A percentile compares a stretch with the other conserved stretches of the same genome.
Evolutionary conservation across 192 early-diverging fungal species (phyloP).

Genomic region (Umbelopsis vinacea): DNA sequence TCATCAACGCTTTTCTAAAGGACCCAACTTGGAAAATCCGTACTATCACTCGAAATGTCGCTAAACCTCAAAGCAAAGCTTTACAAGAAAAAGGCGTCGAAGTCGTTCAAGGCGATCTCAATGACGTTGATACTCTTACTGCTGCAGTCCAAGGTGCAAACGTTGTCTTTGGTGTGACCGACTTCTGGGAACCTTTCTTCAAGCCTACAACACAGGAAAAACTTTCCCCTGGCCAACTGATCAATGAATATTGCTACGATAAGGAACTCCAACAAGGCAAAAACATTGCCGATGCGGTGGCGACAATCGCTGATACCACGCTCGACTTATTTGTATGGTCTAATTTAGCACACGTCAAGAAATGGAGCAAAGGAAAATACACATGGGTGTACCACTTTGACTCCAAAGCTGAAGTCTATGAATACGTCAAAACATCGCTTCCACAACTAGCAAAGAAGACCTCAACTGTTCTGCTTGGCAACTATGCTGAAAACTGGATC

Average conservation of each 20-base stretch:
- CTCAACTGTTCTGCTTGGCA: not conserved
- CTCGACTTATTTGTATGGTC: slow-evolving; percentile 3
- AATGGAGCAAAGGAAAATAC: slow-evolving; percentile 6
- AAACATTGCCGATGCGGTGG: slow-evolving; percentile 9
- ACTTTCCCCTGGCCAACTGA: not conserved
- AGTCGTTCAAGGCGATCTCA: slow-evolving; percentile 27
- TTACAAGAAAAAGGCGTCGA: slow-evolving; percentile 26
- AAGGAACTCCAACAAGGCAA: not conserved
- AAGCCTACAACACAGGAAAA: not conserved
- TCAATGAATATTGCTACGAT: slow-evolving; percentile 10
- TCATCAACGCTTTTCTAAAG: slow-evolving; percentile 26
- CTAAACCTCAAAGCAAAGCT: slow-evolving; percentile 22
- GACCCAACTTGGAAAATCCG: slow-evolving; percentile 26
- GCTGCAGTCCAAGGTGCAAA: slow-evolving; percentile 30
- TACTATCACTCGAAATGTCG: slow-evolving; percentile 22
- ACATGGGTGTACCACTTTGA: slow-evolving; percentile 15
- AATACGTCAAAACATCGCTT: not conserved
- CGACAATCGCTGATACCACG: not conserved
- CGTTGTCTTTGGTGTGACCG: slow-evolving; percentile 29
- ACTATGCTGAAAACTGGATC: not conserved
- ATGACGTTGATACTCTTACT: slow-evolving; percentile 25
- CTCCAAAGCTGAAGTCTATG: slow-evolving; percentile 1
- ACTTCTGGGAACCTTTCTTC: slow-evolving; percentile 1
- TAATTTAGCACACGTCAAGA: not conserved
- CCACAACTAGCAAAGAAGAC: not conserved